phyloP scores from a whole-genome alignment of 106 monocot genomes.

The Narthecium ossifragum region DNA sequence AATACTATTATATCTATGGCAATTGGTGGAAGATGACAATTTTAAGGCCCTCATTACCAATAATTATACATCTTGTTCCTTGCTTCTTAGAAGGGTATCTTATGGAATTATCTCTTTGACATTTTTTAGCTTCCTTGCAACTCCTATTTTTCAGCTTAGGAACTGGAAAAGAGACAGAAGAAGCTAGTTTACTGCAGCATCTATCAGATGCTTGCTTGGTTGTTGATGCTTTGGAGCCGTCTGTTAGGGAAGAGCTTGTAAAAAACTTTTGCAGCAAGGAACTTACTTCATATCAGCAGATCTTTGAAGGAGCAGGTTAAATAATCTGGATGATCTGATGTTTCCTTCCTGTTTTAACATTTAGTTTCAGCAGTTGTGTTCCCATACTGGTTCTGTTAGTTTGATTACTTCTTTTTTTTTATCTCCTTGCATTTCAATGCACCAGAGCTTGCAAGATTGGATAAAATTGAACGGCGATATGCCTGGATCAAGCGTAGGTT shows the following conservation, averaged over 20 bases:
- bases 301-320: constrained; percentile 98
- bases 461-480: constrained; percentile 97
- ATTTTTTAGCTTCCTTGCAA: too few relatives aligned
- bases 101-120: too few relatives aligned
- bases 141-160: constrained; percentile 68
- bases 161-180: constrained; percentile 99
- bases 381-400: too few relatives aligned
- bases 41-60: too few relatives aligned
- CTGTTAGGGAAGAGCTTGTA: constrained; percentile 94
- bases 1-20: too few relatives aligned
- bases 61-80: too few relatives aligned
- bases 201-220: constrained; percentile 96
- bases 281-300: constrained; percentile 90
- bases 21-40: too few relatives aligned
- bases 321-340: too few relatives aligned
- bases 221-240: constrained; percentile 95
- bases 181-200: constrained; percentile 81
- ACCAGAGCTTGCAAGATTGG: constrained; percentile 88
- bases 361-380: too few relatives aligned
- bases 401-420: constrained; percentile 6
- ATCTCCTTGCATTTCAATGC: background rate
- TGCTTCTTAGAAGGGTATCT: too few relatives aligned
- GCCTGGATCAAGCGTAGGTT: constrained; percentile 93
- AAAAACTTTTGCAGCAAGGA: constrained; percentile 96
- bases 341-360: too few relatives aligned